Percentiles rank a stretch among this genome's conserved stretches.
phyloP scores from a whole-genome alignment of 2,329 filamentous ascomycete genomes.

The Xylaria arbuscula region DNA sequence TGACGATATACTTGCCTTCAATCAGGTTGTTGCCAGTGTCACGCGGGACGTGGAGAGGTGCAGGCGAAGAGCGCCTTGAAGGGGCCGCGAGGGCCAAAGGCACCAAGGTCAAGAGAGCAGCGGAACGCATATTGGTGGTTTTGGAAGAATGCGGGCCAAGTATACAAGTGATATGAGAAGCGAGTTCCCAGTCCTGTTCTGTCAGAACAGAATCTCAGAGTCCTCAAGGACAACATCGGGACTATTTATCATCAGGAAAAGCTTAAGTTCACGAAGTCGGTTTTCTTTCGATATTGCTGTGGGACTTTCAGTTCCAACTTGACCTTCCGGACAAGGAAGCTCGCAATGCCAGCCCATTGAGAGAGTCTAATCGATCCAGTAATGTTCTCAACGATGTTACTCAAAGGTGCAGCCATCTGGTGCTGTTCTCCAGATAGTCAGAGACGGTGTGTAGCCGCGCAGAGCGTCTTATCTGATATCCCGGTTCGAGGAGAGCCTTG shows the following conservation, averaged over 20 bases:
- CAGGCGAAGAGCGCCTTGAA: constrained; percentile 48
- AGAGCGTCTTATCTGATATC: constrained; percentile 42
- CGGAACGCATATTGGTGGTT: constrained; percentile 44
- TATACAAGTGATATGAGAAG: constrained; percentile 25
- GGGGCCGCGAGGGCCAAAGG: constrained; percentile 49
- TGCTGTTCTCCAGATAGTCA: constrained; percentile 24
- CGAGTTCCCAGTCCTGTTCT: constrained; percentile 32
- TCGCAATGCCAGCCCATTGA: constrained; percentile 21
- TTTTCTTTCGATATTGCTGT: constrained; percentile 34
- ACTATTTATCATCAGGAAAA: constrained; percentile 45
- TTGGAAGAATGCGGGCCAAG: constrained; percentile 13
- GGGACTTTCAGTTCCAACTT: not conserved
- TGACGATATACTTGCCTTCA: constrained; percentile 59
- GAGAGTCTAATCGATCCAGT: constrained; percentile 24
- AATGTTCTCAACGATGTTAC: constrained; percentile 33
- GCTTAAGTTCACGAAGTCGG: constrained; percentile 31
- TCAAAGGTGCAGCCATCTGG: constrained; percentile 30
- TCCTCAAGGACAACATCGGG: constrained; percentile 35
- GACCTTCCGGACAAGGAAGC: constrained; percentile 36
- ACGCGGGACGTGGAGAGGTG: constrained; percentile 48
- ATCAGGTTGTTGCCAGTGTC: constrained; percentile 44
- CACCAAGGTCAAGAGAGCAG: constrained; percentile 43
- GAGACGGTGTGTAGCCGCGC: constrained; percentile 33
- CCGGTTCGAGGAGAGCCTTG: constrained; percentile 38
- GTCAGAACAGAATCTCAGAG: constrained; percentile 19